phyloP scores from a whole-genome alignment of 2,329 filamentous ascomycete species.

The Scedosporium aurantiacum region DNA sequence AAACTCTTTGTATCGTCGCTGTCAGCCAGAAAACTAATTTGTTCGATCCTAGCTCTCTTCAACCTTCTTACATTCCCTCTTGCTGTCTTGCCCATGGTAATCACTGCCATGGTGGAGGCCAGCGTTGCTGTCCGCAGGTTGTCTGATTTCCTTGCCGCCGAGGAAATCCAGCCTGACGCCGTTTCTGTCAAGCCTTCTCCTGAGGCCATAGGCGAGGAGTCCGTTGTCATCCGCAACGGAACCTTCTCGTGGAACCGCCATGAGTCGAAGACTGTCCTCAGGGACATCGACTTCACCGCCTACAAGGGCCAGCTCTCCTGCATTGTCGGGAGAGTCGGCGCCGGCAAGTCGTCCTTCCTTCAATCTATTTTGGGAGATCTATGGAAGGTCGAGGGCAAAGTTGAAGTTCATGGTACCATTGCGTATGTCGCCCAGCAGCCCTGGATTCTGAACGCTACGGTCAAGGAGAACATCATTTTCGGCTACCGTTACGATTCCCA shows the following conservation, averaged over 20 bases:
- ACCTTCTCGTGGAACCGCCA: conserved; percentile 93
- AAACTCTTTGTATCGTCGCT: neutral
- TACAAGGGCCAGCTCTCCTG: conserved; percentile 91
- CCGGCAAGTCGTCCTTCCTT: conserved; percentile 88
- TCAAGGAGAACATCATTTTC: conserved; percentile 95
- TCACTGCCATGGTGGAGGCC: conserved; percentile 90
- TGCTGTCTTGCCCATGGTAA: conserved; percentile 92
- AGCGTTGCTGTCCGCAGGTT: conserved; percentile 83
- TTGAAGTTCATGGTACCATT: conserved; percentile 68
- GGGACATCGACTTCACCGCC: conserved; percentile 77
- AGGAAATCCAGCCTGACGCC: conserved; percentile 82
- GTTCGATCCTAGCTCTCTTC: conserved; percentile 62
- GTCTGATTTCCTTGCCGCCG: conserved; percentile 72
- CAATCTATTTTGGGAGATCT: conserved; percentile 83
- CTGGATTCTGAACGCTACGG: conserved; percentile 97
- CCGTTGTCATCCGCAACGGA: conserved; percentile 70
- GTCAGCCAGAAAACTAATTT: neutral
- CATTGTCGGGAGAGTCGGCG: conserved; percentile 85
- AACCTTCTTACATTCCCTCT: conserved; percentile 93
- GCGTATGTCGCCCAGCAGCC: conserved; percentile 89
- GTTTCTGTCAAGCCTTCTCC: conserved; percentile 59
- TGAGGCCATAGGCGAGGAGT: conserved; percentile 71
- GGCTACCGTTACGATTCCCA: conserved; percentile 86
- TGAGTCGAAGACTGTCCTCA: conserved; percentile 57
- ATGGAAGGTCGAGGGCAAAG: conserved; percentile 78